phyloP scores from a whole-genome alignment of 1,139 yeast genomes.

The Candida albicans region DNA sequence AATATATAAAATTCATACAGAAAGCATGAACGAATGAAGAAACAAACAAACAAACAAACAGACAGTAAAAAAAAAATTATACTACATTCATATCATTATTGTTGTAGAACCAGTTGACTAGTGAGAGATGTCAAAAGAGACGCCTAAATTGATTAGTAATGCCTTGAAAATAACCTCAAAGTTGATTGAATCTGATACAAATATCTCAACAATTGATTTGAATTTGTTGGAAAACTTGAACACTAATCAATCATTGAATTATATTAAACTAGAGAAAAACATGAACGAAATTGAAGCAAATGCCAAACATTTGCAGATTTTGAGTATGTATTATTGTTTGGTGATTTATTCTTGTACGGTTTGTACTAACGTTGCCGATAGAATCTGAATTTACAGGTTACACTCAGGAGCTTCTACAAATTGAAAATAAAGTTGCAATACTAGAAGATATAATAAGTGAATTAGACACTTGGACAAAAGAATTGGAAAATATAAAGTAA shows the following conservation, averaged over 20 bases:
- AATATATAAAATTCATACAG: constrained; percentile 4
- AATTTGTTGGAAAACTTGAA: constrained; percentile 55
- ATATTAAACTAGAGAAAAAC: constrained; percentile 54
- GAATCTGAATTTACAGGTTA: constrained; percentile 34
- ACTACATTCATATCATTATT: neutral
- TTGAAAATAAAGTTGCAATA: constrained; percentile 48
- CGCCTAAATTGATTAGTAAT: constrained; percentile 29
- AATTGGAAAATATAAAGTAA: constrained; percentile 28
- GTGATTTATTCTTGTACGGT: neutral
- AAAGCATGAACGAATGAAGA: too few relatives aligned
- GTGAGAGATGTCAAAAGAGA: constrained; percentile 26
- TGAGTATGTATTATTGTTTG: constrained; percentile 29
- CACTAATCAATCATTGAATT: constrained; percentile 57
- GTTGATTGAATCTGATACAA: constrained; percentile 55
- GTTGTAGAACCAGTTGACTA: neutral
- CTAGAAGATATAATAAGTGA: constrained; percentile 52
- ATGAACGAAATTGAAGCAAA: constrained; percentile 39
- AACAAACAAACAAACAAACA: neutral
- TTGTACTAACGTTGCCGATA: constrained; percentile 13
- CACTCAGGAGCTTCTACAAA: constrained; percentile 30
- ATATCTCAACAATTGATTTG: constrained; percentile 51
- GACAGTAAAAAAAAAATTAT: neutral
- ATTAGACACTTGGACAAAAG: constrained; percentile 60
- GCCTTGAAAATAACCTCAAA: constrained; percentile 31
- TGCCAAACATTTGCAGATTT: constrained; percentile 26